Evolutionary conservation across 163 green algal genomes (phyloP).

Genomic region (Chlorella variabilis): DNA sequence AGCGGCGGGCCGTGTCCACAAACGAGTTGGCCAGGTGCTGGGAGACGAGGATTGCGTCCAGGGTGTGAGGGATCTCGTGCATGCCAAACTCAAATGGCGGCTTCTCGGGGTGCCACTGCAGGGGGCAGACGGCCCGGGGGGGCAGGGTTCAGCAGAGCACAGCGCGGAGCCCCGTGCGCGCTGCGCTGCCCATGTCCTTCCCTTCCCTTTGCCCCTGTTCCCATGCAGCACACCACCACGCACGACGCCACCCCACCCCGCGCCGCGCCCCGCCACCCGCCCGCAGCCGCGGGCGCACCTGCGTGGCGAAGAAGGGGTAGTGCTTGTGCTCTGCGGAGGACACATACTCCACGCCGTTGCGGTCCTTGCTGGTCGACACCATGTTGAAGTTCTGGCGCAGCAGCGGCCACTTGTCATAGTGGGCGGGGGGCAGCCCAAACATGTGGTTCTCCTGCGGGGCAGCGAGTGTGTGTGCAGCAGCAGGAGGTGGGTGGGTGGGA

Average conservation of each 20-base stretch:
- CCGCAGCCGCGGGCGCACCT: too few species aligned
- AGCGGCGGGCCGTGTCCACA: conserved; percentile 55
- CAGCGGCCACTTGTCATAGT: conserved; percentile 57
- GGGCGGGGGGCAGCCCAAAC: conserved; percentile 56
- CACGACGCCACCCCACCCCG: too few species aligned
- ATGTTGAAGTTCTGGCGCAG: conserved; percentile 67
- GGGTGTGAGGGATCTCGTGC: conserved; percentile 75
- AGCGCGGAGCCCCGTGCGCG: too few species aligned
- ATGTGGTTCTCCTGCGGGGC: conserved; percentile 67
- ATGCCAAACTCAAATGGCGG: conserved; percentile 86
- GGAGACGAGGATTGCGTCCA: conserved; percentile 76
- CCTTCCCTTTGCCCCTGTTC: too few species aligned
- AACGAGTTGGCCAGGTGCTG: conserved; percentile 72
- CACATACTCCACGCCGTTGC: conserved; percentile 53
- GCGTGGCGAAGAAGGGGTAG: conserved; percentile 85
- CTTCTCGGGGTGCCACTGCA: conserved; percentile 84
- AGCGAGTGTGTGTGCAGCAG: conserved; percentile 46
- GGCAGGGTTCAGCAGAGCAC: too few species aligned
- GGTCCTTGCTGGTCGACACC: conserved; percentile 74
- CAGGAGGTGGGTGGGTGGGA: not conserved
- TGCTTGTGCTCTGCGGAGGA: conserved; percentile 75
- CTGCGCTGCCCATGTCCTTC: too few species aligned
- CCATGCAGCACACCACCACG: too few species aligned
- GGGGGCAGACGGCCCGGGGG: too few species aligned
- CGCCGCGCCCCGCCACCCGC: too few species aligned